A percentile compares a stretch with the other conserved stretches of the same genome.
Conservation (phyloP, 2,329 filamentous ascomycete genomes). For the Microascus cirrosus region DNA sequence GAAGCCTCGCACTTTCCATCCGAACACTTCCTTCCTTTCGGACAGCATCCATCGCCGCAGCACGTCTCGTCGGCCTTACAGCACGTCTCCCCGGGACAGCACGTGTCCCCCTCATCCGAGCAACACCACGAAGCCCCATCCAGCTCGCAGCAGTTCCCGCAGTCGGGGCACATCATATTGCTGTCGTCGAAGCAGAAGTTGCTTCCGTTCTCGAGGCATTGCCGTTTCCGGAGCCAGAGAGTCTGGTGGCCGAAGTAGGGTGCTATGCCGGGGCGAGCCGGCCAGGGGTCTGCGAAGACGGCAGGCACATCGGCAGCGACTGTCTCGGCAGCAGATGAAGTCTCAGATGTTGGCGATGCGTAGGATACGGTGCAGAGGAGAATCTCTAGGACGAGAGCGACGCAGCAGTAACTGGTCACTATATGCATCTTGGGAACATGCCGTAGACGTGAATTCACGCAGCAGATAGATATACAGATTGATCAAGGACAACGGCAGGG, state of each 20-base stretch:
- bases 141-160: constrained; percentile 7
- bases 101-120: constrained; percentile 1
- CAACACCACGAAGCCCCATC: constrained; percentile 7
- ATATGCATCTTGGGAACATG: neutral
- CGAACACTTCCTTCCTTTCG: constrained; percentile 5
- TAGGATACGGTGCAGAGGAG: neutral
- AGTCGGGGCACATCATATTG: constrained; percentile 5
- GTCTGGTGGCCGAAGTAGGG: neutral
- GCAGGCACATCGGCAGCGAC: neutral
- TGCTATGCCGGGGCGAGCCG: neutral
- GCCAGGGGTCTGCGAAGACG: neutral
- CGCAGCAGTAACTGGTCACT: neutral
- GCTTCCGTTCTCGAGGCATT: constrained; percentile 4
- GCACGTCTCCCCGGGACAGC: constrained; percentile 8
- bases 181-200: constrained; percentile 8
- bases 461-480: neutral
- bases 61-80: constrained; percentile 6
- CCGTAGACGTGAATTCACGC: neutral
- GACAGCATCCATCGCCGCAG: constrained; percentile 8
- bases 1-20: constrained; percentile 4
- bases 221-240: neutral
- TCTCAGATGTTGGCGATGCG: neutral
- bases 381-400: neutral
- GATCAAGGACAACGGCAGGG: neutral
- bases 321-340: neutral